Conservation (phyloP, 2,329 filamentous ascomycete genomes). For the Fusarium pseudonygamai region DNA sequence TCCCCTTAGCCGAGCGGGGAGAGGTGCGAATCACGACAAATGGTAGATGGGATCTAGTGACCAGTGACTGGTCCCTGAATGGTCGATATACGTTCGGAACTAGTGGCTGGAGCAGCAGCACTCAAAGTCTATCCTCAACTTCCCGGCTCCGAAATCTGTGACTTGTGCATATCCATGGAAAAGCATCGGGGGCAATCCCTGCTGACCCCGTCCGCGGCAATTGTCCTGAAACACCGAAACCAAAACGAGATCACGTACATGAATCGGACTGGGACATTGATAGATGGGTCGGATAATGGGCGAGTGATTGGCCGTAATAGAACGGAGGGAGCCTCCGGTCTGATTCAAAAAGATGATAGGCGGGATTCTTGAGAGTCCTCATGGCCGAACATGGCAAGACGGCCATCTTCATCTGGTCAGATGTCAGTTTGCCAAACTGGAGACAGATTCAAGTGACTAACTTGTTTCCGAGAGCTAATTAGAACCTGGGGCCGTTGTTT, state of each 20-base stretch:
- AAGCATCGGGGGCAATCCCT: not conserved
- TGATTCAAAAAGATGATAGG: slow-evolving; percentile 18
- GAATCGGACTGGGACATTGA: slow-evolving; percentile 11
- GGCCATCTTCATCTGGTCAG: slow-evolving; percentile 34
- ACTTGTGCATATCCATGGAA: slow-evolving; percentile 7
- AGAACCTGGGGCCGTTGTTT: slow-evolving; percentile 3
- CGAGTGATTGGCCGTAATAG: slow-evolving; percentile 10
- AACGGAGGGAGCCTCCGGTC: slow-evolving; percentile 25
- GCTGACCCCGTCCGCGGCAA: not conserved
- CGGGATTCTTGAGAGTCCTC: slow-evolving; percentile 15
- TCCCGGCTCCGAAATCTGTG: not conserved
- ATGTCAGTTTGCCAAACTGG: slow-evolving; percentile 36
- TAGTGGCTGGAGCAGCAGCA: slow-evolving; percentile 20
- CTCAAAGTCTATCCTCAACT: slow-evolving; percentile 3
- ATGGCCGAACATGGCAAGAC: slow-evolving; percentile 12
- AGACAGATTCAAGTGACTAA: slow-evolving; percentile 28
- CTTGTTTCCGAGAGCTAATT: slow-evolving; percentile 40
- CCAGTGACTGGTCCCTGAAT: slow-evolving; percentile 12
- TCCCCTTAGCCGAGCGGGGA: slow-evolving; percentile 7
- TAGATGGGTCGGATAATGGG: slow-evolving; percentile 9
- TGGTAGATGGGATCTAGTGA: slow-evolving; percentile 25
- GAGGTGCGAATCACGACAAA: slow-evolving; percentile 3
- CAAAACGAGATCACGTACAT: slow-evolving; percentile 18
- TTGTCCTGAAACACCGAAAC: slow-evolving; percentile 3
- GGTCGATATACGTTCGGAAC: slow-evolving; percentile 18